Conservation (phyloP, 2,329 filamentous ascomycete species). For the Neopestalotiopsis rosae region DNA sequence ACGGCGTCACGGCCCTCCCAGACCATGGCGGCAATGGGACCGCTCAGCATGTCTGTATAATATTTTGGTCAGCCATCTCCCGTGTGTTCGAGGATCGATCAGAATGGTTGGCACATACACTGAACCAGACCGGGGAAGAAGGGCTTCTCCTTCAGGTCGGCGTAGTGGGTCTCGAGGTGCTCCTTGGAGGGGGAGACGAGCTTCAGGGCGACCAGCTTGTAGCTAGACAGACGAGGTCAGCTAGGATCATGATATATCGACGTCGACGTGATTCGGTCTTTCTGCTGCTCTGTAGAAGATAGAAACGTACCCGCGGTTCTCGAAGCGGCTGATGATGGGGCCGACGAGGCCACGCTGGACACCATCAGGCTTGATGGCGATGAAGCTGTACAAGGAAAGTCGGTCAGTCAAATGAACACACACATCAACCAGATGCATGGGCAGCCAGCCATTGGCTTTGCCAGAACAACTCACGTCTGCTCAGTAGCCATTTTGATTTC, state of each 20-base stretch:
- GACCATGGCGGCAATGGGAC: constrained; percentile 98
- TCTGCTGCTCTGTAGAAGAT: neutral
- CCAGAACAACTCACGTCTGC: constrained; percentile 34
- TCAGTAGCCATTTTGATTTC: constrained; percentile 37
- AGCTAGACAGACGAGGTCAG: constrained; percentile 56
- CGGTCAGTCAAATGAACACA: constrained; percentile 39
- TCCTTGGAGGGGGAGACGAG: constrained; percentile 85
- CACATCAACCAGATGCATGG: too few species aligned
- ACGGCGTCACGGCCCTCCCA: constrained; percentile 99
- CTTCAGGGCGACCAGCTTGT: constrained; percentile 99
- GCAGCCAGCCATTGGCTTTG: neutral
- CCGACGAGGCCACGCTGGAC: constrained; percentile 97
- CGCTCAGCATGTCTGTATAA: constrained; percentile 85
- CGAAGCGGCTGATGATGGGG: constrained; percentile 97
- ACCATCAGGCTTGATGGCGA: constrained; percentile 99
- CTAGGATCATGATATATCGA: neutral
- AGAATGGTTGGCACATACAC: constrained; percentile 65
- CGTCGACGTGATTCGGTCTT: neutral
- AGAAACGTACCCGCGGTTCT: constrained; percentile 81
- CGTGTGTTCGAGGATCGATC: neutral
- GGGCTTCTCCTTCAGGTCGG: constrained; percentile 88
- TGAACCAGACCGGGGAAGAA: constrained; percentile 95
- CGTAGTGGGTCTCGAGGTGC: constrained; percentile 97
- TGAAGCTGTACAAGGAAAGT: constrained; percentile 72
- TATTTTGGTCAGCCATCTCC: constrained; percentile 15